Percentiles rank a stretch among this genome's conserved stretches.
These are phyloP conservation scores for Bombardia bombarda DNA, from an alignment of 495 filamentous ascomycete genomes.

Conservation along the genomic window DNA sequence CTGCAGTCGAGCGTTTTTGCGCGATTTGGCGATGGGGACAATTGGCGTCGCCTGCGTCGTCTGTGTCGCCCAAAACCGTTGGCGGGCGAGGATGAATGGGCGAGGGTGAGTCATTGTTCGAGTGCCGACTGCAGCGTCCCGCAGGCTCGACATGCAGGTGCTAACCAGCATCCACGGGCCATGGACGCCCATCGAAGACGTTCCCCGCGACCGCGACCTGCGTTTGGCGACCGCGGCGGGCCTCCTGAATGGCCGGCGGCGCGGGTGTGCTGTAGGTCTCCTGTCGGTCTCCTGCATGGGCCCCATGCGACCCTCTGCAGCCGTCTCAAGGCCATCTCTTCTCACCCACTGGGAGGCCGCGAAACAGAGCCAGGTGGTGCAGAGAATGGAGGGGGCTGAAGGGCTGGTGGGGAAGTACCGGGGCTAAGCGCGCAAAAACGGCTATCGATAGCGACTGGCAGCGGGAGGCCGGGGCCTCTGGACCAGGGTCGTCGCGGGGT, in stretches of 20 bases:
- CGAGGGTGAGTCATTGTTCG: constrained; percentile 21
- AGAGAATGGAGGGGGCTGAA: constrained; percentile 8
- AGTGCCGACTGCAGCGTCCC: no score
- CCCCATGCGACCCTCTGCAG: constrained; percentile 17
- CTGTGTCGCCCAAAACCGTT: constrained; percentile 14
- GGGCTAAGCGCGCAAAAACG: neutral
- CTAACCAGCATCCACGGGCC: no score
- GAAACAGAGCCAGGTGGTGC: constrained; percentile 14
- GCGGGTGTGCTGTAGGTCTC: constrained; percentile 1
- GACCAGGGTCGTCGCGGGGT: no score
- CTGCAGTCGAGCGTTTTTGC: no score
- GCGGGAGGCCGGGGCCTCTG: no score
- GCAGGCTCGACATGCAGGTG: no score
- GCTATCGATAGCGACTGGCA: neutral
- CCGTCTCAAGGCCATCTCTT: constrained; percentile 15
- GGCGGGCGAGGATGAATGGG: constrained; percentile 20
- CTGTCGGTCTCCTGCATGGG: constrained; percentile 14
- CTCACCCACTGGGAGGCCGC: constrained; percentile 13
- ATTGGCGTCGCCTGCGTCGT: no score
- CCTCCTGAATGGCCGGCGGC: constrained; percentile 16
- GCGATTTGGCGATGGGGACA: constrained; percentile 7
- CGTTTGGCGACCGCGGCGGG: constrained; percentile 21
- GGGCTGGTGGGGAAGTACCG: neutral
- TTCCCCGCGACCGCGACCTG: constrained; percentile 11
- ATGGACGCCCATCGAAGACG: neutral